Conservation (phyloP, 2,329 filamentous ascomycete genomes). For the Eurotiales sp. region DNA sequence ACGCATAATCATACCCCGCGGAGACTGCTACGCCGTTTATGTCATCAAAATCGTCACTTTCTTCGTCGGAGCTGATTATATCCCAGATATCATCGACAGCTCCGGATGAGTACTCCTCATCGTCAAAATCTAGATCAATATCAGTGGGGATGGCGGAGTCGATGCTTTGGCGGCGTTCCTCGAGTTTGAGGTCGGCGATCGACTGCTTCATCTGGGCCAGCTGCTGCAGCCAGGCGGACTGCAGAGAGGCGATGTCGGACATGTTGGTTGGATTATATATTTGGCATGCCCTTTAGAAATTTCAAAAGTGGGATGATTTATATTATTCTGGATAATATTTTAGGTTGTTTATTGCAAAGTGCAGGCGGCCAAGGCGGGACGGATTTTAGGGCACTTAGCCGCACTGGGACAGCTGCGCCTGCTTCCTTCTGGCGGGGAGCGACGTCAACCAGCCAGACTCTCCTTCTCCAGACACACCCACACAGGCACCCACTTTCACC, state of each 20-base stretch:
- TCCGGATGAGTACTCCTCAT: slow-evolving; percentile 58
- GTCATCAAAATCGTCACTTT: slow-evolving; percentile 62
- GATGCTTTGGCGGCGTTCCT: slow-evolving; percentile 45
- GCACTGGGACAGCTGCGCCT: too few species aligned
- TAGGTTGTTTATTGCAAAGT: too few species aligned
- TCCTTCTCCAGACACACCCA: neutral
- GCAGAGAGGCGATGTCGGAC: slow-evolving; percentile 29
- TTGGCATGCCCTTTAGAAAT: too few species aligned
- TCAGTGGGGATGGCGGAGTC: slow-evolving; percentile 43
- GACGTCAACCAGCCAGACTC: too few species aligned
- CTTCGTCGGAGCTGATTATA: slow-evolving; percentile 71
- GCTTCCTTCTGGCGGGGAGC: too few species aligned
- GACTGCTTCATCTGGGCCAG: slow-evolving; percentile 82
- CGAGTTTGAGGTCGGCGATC: slow-evolving; percentile 66
- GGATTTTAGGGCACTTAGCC: slow-evolving; percentile 11
- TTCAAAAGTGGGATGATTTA: neutral
- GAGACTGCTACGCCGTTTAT: slow-evolving; percentile 38
- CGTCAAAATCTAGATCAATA: slow-evolving; percentile 59
- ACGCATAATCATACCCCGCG: slow-evolving; percentile 55
- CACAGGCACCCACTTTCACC: neutral
- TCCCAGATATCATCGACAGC: slow-evolving; percentile 85
- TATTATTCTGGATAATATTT: too few species aligned
- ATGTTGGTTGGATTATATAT: slow-evolving; percentile 14
- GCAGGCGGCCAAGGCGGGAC: slow-evolving; percentile 10
- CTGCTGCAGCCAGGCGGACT: slow-evolving; percentile 78